phyloP scores from a whole-genome alignment of 2,329 filamentous ascomycete species.

The Fusarium udum region DNA sequence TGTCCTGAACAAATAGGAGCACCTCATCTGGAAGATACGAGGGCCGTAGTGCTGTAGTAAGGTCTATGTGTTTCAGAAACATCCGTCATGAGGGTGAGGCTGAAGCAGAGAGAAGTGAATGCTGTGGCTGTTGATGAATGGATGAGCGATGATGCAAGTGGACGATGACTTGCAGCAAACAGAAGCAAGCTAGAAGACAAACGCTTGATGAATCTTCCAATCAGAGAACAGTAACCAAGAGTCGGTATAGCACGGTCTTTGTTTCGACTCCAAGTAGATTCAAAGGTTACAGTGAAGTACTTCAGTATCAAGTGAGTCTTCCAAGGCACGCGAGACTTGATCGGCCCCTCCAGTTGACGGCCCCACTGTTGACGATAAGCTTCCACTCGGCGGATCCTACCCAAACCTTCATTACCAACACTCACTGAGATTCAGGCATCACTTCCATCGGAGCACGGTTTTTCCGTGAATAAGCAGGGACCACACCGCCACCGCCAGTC shows the following conservation, averaged over 20 bases:
- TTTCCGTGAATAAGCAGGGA: constrained; percentile 40
- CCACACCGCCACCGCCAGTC: constrained; percentile 37
- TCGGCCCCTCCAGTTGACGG: constrained; percentile 16
- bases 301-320: constrained; percentile 20
- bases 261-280: background rate
- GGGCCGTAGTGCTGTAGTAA: constrained; percentile 95
- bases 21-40: constrained; percentile 93
- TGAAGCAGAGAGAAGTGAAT: constrained; percentile 5
- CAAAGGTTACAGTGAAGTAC: constrained; percentile 1
- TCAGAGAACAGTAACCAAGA: background rate
- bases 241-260: background rate
- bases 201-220: background rate
- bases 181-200: background rate
- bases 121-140: background rate
- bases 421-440: background rate
- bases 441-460: constrained; percentile 17
- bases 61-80: constrained; percentile 95
- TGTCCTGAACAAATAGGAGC: constrained; percentile 95
- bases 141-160: constrained; percentile 35
- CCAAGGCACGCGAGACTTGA: constrained; percentile 16
- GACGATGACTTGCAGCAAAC: constrained; percentile 22
- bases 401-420: background rate
- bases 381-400: background rate
- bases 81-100: constrained; percentile 73
- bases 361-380: constrained; percentile 36